Evolutionary conservation across 2,329 filamentous ascomycete species (phyloP).

Genomic region (Mycosphaerelloides madeirae): DNA sequence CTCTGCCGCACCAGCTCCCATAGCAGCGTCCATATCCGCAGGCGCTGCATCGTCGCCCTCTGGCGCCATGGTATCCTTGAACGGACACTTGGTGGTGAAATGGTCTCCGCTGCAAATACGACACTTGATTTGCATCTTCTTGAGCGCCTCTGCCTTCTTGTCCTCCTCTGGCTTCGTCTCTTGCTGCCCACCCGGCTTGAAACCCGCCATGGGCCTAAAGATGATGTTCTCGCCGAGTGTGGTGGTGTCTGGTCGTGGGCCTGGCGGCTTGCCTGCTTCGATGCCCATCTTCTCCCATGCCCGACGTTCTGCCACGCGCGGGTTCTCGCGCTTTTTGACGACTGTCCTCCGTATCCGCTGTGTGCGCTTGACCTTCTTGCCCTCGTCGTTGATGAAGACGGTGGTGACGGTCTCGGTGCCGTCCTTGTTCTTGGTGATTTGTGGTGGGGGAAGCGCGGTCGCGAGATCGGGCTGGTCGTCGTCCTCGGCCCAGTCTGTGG

Average conservation of each 20-base stretch:
- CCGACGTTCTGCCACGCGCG: constrained; percentile 90
- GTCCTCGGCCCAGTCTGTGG: constrained; percentile 85
- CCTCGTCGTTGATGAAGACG: constrained; percentile 84
- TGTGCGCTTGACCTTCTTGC: constrained; percentile 95
- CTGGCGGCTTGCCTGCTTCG: constrained; percentile 76
- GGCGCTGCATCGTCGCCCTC: constrained; percentile 49
- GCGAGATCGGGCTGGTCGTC: constrained; percentile 73
- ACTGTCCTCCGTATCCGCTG: constrained; percentile 90
- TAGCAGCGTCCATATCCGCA: constrained; percentile 45
- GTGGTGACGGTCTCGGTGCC: constrained; percentile 94
- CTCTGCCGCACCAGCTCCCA: constrained; percentile 40
- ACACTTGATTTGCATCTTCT: constrained; percentile 99
- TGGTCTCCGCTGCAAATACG: constrained; percentile 98
- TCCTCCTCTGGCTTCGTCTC: constrained; percentile 65
- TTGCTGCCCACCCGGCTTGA: constrained; percentile 83
- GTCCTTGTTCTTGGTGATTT: constrained; percentile 95
- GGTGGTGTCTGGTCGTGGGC: constrained; percentile 84
- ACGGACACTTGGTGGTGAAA: constrained; percentile 97
- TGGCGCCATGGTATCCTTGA: constrained; percentile 98
- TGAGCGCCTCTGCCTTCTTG: constrained; percentile 66
- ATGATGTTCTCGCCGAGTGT: constrained; percentile 96
- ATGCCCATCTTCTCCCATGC: constrained; percentile 88
- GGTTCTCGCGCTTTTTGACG: constrained; percentile 93
- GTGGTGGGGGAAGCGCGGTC: constrained; percentile 74
- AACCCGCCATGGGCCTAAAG: constrained; percentile 89